Evolutionary conservation across 805 yeast genomes (phyloP), one percentile per base, ranked within the genome.

Genomic region (Ogataea glucozyma): DNA sequence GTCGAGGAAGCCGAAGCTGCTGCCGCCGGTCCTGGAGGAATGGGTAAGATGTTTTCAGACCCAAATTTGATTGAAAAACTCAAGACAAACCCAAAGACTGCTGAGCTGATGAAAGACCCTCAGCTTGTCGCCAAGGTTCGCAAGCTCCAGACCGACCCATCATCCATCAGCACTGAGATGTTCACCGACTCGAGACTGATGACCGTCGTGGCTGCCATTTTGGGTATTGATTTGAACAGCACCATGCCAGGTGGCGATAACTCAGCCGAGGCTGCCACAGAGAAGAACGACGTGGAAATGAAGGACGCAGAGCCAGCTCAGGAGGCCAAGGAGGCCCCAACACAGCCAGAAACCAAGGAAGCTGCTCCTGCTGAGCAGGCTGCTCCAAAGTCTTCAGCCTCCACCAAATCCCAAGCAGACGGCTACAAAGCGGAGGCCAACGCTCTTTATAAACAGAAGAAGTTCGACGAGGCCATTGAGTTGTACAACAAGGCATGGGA

Each of bases 401-500:
- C 57, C 9, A 51, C 57, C 18, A 78, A 76, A 58, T 68, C 59
- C 3, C 69, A 71, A 40, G 90, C 95, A 24, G 86, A 82, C 50
- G 75, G 70, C 12, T 81, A 76, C 47, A 93, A 93, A 65, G 85
- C 85, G 4, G 79, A 82, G 64, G 99, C 97, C 51, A 93, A 93
- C 69, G 72, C 76, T 38, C 71, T 86, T 35, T 93, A 93, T 76
- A 93, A 93, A 68, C 72, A 82, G 52, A 85, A 85, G 63, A 74
- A 89, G 59, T 93, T 93, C 54, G 97, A 88, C 60, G 96, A 85
- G 59, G 99, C 99, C 32, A 91, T 93, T 62, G 88, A 70, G 44
- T 72, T 79, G 49, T 93, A 93, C 70, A 73, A 86, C 61, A 76
- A 81, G 61, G 99, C 99, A 2, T 93, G 88, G 85, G 85, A 82